Evolutionary conservation across 176 grass and related monocot genomes (phyloP), one percentile per base, ranked within the genome.

Genomic region (Triticum monococcum): DNA sequence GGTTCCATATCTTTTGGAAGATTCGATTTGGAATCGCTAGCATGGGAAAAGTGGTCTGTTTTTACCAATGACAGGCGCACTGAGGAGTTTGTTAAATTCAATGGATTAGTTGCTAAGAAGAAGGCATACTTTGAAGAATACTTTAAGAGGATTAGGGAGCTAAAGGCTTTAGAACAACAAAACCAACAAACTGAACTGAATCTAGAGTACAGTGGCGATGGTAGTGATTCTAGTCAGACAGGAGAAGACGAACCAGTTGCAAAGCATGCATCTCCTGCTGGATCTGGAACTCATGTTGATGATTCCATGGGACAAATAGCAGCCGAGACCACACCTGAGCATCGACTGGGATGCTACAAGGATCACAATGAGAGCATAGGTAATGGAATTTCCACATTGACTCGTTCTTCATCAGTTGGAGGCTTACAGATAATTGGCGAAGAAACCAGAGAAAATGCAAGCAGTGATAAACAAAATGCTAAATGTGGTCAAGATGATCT

Each of bases 1-100:
- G 97, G 97, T 59, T 99, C 97, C 60, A 91, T 99, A 90, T 99
- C 97, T 76, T 99, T 99, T 88, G 97, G 97, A 89, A 94, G 91
- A 91, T 99, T 99, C 80, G 92, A 95, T 64, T 77, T 92, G 36
- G 97, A 99, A 87, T 92, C 97, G 10, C 76, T 99, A 60, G 91
- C 91, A 69, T 99, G 97, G 94, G 97, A 99, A 81, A 99, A 92
- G 64, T 94, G 94, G 90, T 99, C 97, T 63, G 97, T 99, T 32
- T 98, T 99, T 86, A 85, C 93, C 78, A 93, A 96, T 46, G 92
- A 99, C 52, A 92, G 90, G 73, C 94, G 94, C 24, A 92, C 95
- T 45, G 97, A 99, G 79, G 97, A 99, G 82, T 87, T 99, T 37
- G 94, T 90, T 20, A 99, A 99, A 76, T 96, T 99, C 57, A 99